Base-by-base conservation (phyloP, 495 filamentous ascomycete genomes). In the Aspergillus mulundensis region DNA sequence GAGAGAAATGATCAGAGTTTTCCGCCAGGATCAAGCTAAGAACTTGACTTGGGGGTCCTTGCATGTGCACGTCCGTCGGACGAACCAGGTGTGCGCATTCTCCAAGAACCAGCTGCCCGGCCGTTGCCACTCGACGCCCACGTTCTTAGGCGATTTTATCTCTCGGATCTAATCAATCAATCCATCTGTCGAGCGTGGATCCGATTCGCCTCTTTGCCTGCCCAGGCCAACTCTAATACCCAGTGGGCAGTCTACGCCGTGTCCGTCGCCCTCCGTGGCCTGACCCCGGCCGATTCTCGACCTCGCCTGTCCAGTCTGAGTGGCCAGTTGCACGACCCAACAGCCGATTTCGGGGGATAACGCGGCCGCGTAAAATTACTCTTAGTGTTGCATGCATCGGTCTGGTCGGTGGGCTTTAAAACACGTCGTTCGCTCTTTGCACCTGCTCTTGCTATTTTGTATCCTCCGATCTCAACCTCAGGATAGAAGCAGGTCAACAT, bases 131-230 rank as follows among this genome's bases (percentile, higher is more conserved):
- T 21, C 16, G 47, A 50, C 48, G 48, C 48, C 48, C 48, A 50
- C 48, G 48, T 50, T 50, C 21, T 40, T 39, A 50, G 48, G 34
- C 32, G 34, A 50, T 50, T 50, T 50, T 40, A 50, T 50, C 48
- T 40, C 19, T 50, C 34, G 51, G 53, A 55, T 55, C 53, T 55
- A 47, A 55, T 55, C 53, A 55, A 55, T 55, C 53, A 47, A 55
- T 43, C 53, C 42, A 28, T 47, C 16, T 15, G 52, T 20, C 53
- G 3, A 36, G 32, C 32, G 12, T 15, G 11, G 32, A 36, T 10
- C 12, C 12, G 12, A 36, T 36, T 15, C 32, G 32, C 12, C 32
- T 36, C 12, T 36, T 36, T 4, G 5, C 12, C 32, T 36, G 32
- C 32, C 32, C 32, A 36, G 32, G 25, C 12, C 32, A 36, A 36